phyloP scores from a whole-genome alignment of 257 asterid genomes.

The Gardenia jasminoides region DNA sequence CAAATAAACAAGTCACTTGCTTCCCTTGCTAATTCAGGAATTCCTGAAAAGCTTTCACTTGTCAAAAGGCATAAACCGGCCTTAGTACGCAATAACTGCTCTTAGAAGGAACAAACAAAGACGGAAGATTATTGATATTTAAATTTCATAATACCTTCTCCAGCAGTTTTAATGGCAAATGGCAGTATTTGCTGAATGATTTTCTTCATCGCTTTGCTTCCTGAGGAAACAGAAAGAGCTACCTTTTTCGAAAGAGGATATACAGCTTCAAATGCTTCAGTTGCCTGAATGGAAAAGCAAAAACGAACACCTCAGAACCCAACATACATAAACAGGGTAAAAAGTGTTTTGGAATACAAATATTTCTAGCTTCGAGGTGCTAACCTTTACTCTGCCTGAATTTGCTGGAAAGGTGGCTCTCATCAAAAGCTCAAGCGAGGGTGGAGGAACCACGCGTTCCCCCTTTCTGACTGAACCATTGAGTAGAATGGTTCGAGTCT shows the following conservation, averaged over 20 bases:
- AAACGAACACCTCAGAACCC: not conserved
- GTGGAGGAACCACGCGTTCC: conserved; percentile 26
- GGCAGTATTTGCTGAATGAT: conserved; percentile 28
- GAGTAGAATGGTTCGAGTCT: conserved; percentile 20
- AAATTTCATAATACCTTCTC: conserved; percentile 25
- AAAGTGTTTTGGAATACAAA: too few relatives aligned
- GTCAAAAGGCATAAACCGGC: not conserved
- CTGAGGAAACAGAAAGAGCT: conserved; percentile 32
- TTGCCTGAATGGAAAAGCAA: conserved; percentile 18
- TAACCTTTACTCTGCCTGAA: conserved; percentile 22
- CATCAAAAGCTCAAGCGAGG: conserved; percentile 21
- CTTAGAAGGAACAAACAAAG: not conserved
- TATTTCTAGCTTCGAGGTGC: not conserved
- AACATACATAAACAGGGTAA: not conserved
- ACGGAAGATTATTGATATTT: not conserved
- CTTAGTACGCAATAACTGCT: not conserved
- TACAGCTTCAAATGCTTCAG: conserved; percentile 30
- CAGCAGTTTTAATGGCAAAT: conserved; percentile 26
- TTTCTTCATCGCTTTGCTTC: conserved; percentile 34
- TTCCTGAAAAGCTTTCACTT: conserved; percentile 21
- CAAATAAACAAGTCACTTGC: conserved; percentile 27
- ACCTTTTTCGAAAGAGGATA: conserved; percentile 32
- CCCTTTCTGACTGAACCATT: conserved; percentile 30
- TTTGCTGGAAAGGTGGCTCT: conserved; percentile 19
- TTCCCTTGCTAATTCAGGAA: conserved; percentile 26